Evolutionary conservation across 306 rosid species (phyloP).

Genomic region (Mimosa pudica): DNA sequence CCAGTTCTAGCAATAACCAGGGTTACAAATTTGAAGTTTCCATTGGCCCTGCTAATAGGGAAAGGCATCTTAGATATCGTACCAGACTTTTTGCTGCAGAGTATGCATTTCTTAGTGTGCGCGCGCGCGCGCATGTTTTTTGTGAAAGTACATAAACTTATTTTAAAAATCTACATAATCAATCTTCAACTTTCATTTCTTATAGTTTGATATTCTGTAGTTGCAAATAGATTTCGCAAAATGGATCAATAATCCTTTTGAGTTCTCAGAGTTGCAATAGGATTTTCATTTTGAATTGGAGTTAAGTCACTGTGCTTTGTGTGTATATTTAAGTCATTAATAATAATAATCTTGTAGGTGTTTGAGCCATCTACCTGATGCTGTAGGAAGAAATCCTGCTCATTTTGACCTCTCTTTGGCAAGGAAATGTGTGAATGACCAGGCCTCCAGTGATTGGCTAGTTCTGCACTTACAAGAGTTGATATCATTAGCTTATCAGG

Average conservation of each 20-base stretch:
- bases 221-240: background rate
- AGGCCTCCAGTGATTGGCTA: constrained; percentile 71
- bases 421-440: constrained; percentile 57
- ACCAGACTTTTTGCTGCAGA: constrained; percentile 97
- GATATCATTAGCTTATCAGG: constrained; percentile 99
- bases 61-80: constrained; percentile 92
- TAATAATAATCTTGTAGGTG: constrained; percentile 62
- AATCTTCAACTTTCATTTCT: background rate
- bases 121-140: background rate
- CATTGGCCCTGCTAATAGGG: constrained; percentile 56
- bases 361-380: constrained; percentile 85
- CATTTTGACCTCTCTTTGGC: constrained; percentile 90
- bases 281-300: constrained; percentile 21
- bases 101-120: constrained; percentile 53
- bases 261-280: background rate
- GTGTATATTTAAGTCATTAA: constrained; percentile 29
- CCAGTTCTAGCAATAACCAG: constrained; percentile 51
- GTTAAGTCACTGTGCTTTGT: constrained; percentile 10
- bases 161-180: background rate
- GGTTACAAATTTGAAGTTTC: constrained; percentile 56
- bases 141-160: background rate
- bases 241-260: background rate
- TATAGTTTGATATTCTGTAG: background rate
- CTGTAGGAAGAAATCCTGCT: constrained; percentile 85
- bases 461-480: constrained; percentile 91